phyloP scores from a whole-genome alignment of 225 moss, liverwort and hornwort genomes.

The Straminergon stramineum region DNA sequence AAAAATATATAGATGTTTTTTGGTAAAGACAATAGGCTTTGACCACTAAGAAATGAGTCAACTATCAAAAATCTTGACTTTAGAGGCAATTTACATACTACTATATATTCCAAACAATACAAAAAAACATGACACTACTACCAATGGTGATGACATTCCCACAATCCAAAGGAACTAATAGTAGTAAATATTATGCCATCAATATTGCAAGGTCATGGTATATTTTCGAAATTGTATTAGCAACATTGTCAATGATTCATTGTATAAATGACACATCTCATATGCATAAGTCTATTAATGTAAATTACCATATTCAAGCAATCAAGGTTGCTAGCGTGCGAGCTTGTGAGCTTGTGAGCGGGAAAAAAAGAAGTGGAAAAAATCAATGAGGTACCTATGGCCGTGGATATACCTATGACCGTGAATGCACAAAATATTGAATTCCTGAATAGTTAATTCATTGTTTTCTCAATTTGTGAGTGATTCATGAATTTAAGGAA shows the following conservation, averaged over 20 bases:
- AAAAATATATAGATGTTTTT: background rate
- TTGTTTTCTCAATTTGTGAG: too few species aligned
- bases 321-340: too few species aligned
- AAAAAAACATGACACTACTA: background rate
- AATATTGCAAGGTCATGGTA: too few species aligned
- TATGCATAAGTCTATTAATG: background rate
- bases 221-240: background rate
- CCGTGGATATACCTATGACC: too few species aligned
- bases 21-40: background rate
- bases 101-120: background rate
- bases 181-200: too few species aligned
- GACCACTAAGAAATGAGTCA: background rate
- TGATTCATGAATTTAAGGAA: too few species aligned
- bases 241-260: background rate
- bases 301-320: background rate
- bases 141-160: background rate
- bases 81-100: background rate
- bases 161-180: background rate
- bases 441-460: too few species aligned
- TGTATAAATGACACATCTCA: background rate
- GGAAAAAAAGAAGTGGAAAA: too few species aligned
- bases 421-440: too few species aligned
- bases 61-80: fast-evolving
- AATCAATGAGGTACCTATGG: too few species aligned
- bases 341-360: too few species aligned